A percentile compares a stretch with the other conserved stretches of the same genome.
Evolutionary conservation across 129 eudicot species (phyloP).

Genomic region (Tagetes patula): DNA sequence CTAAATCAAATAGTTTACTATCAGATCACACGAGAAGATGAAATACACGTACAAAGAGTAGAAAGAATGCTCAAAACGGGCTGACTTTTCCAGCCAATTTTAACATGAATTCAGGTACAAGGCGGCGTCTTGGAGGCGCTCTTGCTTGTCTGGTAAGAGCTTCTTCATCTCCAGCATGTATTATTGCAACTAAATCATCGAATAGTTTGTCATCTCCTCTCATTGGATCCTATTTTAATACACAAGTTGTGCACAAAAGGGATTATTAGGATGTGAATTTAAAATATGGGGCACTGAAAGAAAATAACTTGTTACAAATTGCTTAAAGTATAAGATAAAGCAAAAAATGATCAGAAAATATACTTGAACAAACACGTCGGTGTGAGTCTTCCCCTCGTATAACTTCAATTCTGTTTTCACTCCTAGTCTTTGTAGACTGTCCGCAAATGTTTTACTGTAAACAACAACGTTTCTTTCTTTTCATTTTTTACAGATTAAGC

Average conservation of each 20-base stretch:
- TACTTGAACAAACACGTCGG: slow-evolving; percentile 97
- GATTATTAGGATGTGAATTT: neutral
- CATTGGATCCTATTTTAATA: slow-evolving; percentile 81
- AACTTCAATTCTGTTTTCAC: slow-evolving; percentile 64
- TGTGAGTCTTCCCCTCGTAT: slow-evolving; percentile 92
- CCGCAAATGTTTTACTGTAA: slow-evolving; percentile 71
- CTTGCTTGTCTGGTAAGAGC: slow-evolving; percentile 61
- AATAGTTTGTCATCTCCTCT: slow-evolving; percentile 90
- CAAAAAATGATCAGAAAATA: neutral
- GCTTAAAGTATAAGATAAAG: neutral
- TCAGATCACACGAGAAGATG: neutral
- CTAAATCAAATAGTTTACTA: neutral
- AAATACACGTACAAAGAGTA: too few species aligned
- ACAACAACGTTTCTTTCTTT: neutral
- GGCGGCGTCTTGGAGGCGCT: slow-evolving; percentile 73
- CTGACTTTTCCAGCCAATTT: slow-evolving; percentile 74
- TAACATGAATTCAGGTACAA: slow-evolving; percentile 89
- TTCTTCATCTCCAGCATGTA: slow-evolving; percentile 74
- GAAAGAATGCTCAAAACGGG: slow-evolving; percentile 59
- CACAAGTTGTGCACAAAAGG: slow-evolving; percentile 11
- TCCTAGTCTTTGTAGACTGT: slow-evolving; percentile 74
- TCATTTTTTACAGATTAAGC: neutral
- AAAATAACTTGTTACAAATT: neutral
- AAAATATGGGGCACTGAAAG: slow-evolving; percentile 6
- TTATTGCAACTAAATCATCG: slow-evolving; percentile 63